These are phyloP conservation scores for Hirschfeldia incana DNA, from an alignment of 345 rosid genomes.

Conservation along the genomic window DNA sequence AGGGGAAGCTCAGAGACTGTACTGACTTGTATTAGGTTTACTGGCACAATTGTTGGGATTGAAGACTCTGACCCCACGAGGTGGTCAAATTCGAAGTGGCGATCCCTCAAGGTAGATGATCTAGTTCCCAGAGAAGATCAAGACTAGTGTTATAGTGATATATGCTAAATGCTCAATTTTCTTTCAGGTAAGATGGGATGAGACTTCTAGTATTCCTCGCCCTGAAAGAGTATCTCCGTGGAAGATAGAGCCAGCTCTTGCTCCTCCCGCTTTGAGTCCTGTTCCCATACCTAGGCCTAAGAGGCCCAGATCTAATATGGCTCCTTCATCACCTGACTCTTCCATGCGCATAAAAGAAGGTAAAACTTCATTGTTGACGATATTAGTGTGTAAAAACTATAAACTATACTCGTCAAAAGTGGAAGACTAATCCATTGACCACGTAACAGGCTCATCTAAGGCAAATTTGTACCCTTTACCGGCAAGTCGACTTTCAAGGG, in stretches of 20 bases:
- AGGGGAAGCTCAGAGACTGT: neutral
- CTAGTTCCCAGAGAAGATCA: neutral
- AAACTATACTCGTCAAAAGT: neutral
- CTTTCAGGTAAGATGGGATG: constrained; percentile 86
- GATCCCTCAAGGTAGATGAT: constrained; percentile 74
- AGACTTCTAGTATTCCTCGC: constrained; percentile 61
- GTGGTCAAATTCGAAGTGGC: constrained; percentile 79
- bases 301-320: constrained; percentile 57
- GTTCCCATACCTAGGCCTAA: constrained; percentile 62
- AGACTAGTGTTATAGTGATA: neutral
- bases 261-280: constrained; percentile 72
- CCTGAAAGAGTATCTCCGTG: constrained; percentile 93
- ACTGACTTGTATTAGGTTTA: constrained; percentile 50
- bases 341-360: constrained; percentile 69
- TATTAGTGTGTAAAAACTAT: neutral
- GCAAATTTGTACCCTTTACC: constrained; percentile 54
- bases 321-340: constrained; percentile 56
- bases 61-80: constrained; percentile 61
- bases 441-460: constrained; percentile 44
- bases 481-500: constrained; percentile 59
- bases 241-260: constrained; percentile 80
- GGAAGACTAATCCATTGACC: constrained; percentile 7
- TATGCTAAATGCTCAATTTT: constrained; percentile 19
- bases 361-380: constrained; percentile 20
- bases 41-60: constrained; percentile 75